Conservation (phyloP, 345 rosid species). For the Anacardium occidentale region DNA sequence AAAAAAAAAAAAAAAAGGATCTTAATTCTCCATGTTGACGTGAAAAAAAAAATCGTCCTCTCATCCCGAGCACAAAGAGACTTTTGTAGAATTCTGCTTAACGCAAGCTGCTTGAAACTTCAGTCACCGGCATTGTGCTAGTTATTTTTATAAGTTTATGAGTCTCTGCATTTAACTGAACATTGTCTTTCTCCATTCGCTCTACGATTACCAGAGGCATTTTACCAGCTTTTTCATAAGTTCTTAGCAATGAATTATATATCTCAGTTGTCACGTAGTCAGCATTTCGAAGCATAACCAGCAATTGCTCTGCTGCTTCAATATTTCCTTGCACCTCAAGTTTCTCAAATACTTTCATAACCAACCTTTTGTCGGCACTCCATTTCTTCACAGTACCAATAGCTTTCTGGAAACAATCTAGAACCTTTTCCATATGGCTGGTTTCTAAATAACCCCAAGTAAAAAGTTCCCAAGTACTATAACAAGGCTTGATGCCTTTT, state of each 20-base stretch:
- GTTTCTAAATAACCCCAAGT: constrained; percentile 60
- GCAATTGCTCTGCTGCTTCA: constrained; percentile 64
- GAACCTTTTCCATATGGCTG: constrained; percentile 48
- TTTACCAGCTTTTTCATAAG: constrained; percentile 75
- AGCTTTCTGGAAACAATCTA: constrained; percentile 66
- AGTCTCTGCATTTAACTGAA: constrained; percentile 61
- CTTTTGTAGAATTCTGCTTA: constrained; percentile 12
- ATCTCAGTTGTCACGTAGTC: constrained; percentile 61
- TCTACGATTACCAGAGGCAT: constrained; percentile 75
- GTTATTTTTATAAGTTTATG: constrained; percentile 56
- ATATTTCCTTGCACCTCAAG: constrained; percentile 61
- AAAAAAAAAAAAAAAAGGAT: neutral
- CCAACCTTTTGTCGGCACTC: constrained; percentile 56
- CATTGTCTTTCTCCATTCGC: constrained; percentile 68
- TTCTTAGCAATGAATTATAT: constrained; percentile 65
- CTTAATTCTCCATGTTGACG: neutral
- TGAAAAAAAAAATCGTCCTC: neutral
- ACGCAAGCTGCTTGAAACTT: constrained; percentile 41
- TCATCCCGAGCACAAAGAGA: neutral
- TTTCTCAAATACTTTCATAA: constrained; percentile 42
- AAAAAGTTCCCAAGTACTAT: constrained; percentile 87
- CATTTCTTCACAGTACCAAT: constrained; percentile 62
- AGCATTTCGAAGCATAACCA: constrained; percentile 56
- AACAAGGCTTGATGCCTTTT: constrained; percentile 58
- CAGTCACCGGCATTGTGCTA: constrained; percentile 62